Percentiles rank a stretch among this genome's conserved stretches.
Conservation (phyloP, 1,284 basidiomycete species). For the Schizopora paradoxa region DNA sequence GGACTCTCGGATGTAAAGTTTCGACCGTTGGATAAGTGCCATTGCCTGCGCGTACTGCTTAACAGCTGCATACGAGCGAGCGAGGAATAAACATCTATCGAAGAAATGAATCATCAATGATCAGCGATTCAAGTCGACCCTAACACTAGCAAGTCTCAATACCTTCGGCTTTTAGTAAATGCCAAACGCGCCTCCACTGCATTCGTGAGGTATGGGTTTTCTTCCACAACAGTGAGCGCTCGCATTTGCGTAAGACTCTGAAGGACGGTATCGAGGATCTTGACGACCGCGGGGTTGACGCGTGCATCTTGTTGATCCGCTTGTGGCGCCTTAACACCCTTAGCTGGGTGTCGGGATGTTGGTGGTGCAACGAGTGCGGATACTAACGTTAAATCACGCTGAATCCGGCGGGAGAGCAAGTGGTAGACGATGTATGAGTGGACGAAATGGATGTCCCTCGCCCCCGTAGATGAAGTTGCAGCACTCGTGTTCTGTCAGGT, state of each 20-base stretch:
- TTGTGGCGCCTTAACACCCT: slow-evolving; percentile 28
- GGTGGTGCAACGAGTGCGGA: slow-evolving; percentile 48
- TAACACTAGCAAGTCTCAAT: too few species aligned
- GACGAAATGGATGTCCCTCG: slow-evolving; percentile 74
- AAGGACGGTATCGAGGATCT: slow-evolving; percentile 79
- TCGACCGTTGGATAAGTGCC: slow-evolving; percentile 60
- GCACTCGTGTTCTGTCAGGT: slow-evolving; percentile 33
- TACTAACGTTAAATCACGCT: slow-evolving; percentile 82
- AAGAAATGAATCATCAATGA: background rate
- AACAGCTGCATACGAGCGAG: slow-evolving; percentile 61
- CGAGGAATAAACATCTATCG: slow-evolving; percentile 61
- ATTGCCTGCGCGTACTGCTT: slow-evolving; percentile 71
- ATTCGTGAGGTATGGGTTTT: slow-evolving; percentile 74
- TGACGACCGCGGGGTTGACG: slow-evolving; percentile 79
- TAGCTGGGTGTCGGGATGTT: slow-evolving; percentile 26
- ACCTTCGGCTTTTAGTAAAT: slow-evolving; percentile 74
- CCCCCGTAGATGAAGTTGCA: slow-evolving; percentile 35
- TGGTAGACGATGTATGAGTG: slow-evolving; percentile 85
- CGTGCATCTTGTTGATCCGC: slow-evolving; percentile 53
- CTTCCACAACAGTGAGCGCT: slow-evolving; percentile 79
- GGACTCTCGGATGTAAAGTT: slow-evolving; percentile 67
- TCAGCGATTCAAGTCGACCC: background rate
- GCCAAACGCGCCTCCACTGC: slow-evolving; percentile 72
- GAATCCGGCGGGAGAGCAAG: slow-evolving; percentile 78
- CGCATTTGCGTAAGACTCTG: slow-evolving; percentile 83